phyloP scores from a whole-genome alignment of 495 filamentous ascomycete genomes.

The Wilcoxina mikolae region DNA sequence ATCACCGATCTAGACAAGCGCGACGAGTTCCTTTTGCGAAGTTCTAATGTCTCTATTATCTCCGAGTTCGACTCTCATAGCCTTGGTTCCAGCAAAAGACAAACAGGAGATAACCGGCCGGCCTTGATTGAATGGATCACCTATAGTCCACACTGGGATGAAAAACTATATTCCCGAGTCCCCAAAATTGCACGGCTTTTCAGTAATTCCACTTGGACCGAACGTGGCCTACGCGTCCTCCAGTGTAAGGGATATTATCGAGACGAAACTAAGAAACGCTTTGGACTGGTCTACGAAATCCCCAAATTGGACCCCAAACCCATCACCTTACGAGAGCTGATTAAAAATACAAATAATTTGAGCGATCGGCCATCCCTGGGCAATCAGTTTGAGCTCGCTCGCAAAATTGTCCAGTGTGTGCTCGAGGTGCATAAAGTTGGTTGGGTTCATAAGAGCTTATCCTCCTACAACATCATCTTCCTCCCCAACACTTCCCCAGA shows the following conservation, averaged over 20 bases:
- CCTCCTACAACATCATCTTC: conserved; percentile 9
- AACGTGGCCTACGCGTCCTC: background rate
- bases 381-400: background rate
- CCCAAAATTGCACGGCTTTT: background rate
- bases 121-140: background rate
- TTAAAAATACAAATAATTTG: background rate
- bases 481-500: background rate
- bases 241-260: background rate
- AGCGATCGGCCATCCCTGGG: background rate
- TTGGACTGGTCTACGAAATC: background rate
- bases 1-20: too few species aligned
- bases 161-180: background rate
- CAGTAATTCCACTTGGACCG: background rate
- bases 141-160: background rate
- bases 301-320: background rate
- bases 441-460: conserved; percentile 14
- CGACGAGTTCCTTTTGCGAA: background rate
- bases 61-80: background rate
- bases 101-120: background rate
- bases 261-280: background rate
- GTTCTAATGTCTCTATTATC: background rate
- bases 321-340: background rate
- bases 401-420: background rate
- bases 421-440: background rate
- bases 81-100: background rate